Evolutionary conservation across 1,284 basidiomycete genomes (phyloP).

Genomic region (Ustanciosporium gigantosporum): DNA sequence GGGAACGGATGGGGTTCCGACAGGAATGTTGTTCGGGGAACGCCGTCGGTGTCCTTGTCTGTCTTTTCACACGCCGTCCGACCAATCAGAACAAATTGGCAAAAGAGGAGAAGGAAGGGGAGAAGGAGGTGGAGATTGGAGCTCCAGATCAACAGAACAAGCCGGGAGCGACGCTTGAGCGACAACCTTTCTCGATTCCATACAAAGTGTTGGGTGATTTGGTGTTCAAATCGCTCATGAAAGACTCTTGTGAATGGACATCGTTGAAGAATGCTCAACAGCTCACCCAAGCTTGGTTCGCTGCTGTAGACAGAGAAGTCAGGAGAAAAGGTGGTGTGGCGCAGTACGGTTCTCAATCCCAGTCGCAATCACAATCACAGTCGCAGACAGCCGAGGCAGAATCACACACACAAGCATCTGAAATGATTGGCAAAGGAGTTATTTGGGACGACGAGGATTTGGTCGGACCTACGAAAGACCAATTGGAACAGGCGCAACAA

Average conservation of each 20-base stretch:
- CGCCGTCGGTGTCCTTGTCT: constrained; percentile 55
- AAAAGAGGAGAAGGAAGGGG: neutral
- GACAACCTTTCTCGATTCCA: constrained; percentile 41
- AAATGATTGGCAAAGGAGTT: constrained; percentile 15
- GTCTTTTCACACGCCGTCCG: constrained; percentile 30
- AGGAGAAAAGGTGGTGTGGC: constrained; percentile 37
- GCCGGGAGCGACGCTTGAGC: neutral
- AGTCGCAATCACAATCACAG: too few relatives aligned
- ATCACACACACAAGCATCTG: too few relatives aligned
- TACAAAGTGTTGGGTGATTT: constrained; percentile 43
- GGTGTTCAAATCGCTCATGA: constrained; percentile 47
- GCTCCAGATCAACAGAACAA: too few relatives aligned
- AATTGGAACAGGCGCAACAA: constrained; percentile 13
- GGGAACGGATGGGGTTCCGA: constrained; percentile 58
- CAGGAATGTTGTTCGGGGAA: constrained; percentile 59
- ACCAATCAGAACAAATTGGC: too few relatives aligned
- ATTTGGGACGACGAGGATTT: constrained; percentile 33
- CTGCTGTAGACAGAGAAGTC: constrained; percentile 40
- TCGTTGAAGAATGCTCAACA: constrained; percentile 5
- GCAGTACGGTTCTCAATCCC: constrained; percentile 1
- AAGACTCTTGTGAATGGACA: constrained; percentile 53
- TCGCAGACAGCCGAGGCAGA: too few relatives aligned
- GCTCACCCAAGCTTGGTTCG: constrained; percentile 40
- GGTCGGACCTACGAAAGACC: constrained; percentile 7
- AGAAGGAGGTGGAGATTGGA: too few relatives aligned